phyloP scores from a whole-genome alignment of 1,284 basidiomycete genomes.

The Sanghuangporus weigelae region DNA sequence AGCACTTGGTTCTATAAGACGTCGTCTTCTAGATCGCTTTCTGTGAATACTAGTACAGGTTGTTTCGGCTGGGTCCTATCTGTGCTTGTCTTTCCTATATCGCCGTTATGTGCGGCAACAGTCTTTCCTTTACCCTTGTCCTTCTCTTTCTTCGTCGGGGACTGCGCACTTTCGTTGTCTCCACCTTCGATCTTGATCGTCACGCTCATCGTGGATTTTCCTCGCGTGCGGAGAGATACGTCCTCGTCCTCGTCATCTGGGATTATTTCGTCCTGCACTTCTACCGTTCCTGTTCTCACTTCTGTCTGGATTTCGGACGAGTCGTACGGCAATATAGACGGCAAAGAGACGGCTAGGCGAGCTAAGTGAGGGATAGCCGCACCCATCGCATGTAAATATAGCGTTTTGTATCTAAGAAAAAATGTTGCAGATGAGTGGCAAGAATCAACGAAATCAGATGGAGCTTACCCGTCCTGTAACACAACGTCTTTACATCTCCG shows the following conservation, averaged over 20 bases:
- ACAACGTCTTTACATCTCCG: slow-evolving; percentile 74
- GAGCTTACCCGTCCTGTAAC: slow-evolving; percentile 68
- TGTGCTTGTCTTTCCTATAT: slow-evolving; percentile 5
- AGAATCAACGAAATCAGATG: neutral
- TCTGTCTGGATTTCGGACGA: slow-evolving; percentile 62
- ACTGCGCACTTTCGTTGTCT: slow-evolving; percentile 31
- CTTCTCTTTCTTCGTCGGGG: slow-evolving; percentile 19
- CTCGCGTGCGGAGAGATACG: slow-evolving; percentile 56
- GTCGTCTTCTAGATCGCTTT: slow-evolving; percentile 29
- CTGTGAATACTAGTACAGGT: slow-evolving; percentile 32
- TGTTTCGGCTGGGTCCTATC: slow-evolving; percentile 18
- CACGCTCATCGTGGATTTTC: slow-evolving; percentile 61
- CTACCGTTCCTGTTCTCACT: slow-evolving; percentile 68
- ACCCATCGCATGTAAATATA: slow-evolving; percentile 79
- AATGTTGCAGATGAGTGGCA: neutral
- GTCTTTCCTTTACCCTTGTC: slow-evolving; percentile 14
- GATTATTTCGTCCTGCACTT: slow-evolving; percentile 75
- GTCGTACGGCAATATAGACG: slow-evolving; percentile 68
- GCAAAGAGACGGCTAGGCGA: slow-evolving; percentile 66
- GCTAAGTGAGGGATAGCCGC: slow-evolving; percentile 84
- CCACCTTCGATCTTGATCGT: slow-evolving; percentile 59
- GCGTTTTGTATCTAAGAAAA: slow-evolving; percentile 56
- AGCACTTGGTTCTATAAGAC: neutral
- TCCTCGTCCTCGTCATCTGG: slow-evolving; percentile 75
- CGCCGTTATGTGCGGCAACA: neutral